A percentile compares a stretch with the other conserved stretches of the same genome.
phyloP scores from a whole-genome alignment of 371 early-diverging fungal species.

The Lichtheimia ramosa region DNA sequence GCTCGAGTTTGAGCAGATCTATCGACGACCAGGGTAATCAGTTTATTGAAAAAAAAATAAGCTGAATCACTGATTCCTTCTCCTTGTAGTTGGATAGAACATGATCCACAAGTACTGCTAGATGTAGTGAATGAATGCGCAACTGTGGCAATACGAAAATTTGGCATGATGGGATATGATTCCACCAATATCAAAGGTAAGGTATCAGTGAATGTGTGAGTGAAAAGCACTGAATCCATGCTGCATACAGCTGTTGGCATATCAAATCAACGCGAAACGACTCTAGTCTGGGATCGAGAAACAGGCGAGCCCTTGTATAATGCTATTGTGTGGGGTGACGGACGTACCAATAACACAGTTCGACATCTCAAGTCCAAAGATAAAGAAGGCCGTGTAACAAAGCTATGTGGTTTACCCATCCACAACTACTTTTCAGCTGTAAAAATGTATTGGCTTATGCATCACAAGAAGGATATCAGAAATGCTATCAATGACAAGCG shows the following conservation, averaged over 20 bases:
- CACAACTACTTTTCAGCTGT: constrained; percentile 92
- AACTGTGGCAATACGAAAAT: constrained; percentile 59
- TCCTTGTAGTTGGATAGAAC: constrained; percentile 80
- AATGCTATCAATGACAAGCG: constrained; percentile 14
- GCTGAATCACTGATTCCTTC: not conserved
- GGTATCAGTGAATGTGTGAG: not conserved
- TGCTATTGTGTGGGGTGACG: constrained; percentile 57
- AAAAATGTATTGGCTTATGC: constrained; percentile 88
- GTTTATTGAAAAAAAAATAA: not conserved
- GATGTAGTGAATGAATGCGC: constrained; percentile 71
- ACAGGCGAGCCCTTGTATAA: constrained; percentile 82
- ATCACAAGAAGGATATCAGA: constrained; percentile 53
- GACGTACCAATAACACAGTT: constrained; percentile 31
- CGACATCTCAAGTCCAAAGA: constrained; percentile 38
- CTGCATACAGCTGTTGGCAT: constrained; percentile 71
- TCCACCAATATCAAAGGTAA: constrained; percentile 61
- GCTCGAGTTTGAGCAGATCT: constrained; percentile 73
- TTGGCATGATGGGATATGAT: constrained; percentile 60
- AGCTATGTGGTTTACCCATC: constrained; percentile 81
- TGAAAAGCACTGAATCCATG: not conserved
- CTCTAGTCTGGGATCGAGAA: constrained; percentile 78
- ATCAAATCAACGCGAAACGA: constrained; percentile 94
- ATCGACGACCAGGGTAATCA: constrained; percentile 74
- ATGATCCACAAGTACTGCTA: constrained; percentile 77
- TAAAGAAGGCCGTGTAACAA: constrained; percentile 39